Conservation (phyloP, 768 basidiomycete genomes). For the Boletus speciosus region DNA sequence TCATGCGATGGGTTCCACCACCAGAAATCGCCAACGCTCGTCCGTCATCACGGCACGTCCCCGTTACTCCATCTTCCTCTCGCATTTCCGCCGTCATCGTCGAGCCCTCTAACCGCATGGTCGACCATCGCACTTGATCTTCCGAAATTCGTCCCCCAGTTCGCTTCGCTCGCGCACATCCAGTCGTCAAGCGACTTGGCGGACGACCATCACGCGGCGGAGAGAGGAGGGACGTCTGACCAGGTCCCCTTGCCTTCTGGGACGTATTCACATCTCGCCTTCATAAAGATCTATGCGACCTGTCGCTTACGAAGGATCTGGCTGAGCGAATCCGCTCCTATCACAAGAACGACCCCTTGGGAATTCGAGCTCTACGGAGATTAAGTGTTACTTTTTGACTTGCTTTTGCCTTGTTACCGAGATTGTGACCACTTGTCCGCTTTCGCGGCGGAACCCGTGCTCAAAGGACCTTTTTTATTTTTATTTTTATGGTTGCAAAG, state of each 20-base stretch:
- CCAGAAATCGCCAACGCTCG: slow-evolving; percentile 56
- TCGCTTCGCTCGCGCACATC: slow-evolving; percentile 45
- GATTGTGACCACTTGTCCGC: slow-evolving; percentile 16
- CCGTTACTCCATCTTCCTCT: slow-evolving; percentile 73
- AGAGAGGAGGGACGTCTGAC: slow-evolving; percentile 16
- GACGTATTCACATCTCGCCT: slow-evolving; percentile 63
- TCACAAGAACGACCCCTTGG: slow-evolving; percentile 55
- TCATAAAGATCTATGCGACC: slow-evolving; percentile 72
- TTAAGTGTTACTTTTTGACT: slow-evolving; percentile 22
- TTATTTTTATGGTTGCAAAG: slow-evolving; percentile 10
- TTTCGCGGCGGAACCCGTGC: slow-evolving; percentile 17
- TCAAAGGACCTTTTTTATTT: slow-evolving; percentile 1
- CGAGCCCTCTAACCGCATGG: slow-evolving; percentile 66
- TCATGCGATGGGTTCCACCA: slow-evolving; percentile 3
- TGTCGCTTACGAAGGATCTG: slow-evolving; percentile 76
- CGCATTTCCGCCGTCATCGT: slow-evolving; percentile 53
- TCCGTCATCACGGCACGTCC: slow-evolving; percentile 33
- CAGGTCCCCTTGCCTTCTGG: slow-evolving; percentile 43
- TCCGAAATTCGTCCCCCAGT: slow-evolving; percentile 56
- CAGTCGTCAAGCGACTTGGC: slow-evolving; percentile 20
- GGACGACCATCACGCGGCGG: slow-evolving; percentile 22
- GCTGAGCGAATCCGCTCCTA: slow-evolving; percentile 58
- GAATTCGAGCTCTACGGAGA: slow-evolving; percentile 68
- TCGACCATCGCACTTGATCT: slow-evolving; percentile 61
- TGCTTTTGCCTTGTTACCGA: slow-evolving; percentile 11